These are phyloP conservation scores for Boletales sp. DNA, from an alignment of 768 basidiomycete genomes.

Conservation along the genomic window DNA sequence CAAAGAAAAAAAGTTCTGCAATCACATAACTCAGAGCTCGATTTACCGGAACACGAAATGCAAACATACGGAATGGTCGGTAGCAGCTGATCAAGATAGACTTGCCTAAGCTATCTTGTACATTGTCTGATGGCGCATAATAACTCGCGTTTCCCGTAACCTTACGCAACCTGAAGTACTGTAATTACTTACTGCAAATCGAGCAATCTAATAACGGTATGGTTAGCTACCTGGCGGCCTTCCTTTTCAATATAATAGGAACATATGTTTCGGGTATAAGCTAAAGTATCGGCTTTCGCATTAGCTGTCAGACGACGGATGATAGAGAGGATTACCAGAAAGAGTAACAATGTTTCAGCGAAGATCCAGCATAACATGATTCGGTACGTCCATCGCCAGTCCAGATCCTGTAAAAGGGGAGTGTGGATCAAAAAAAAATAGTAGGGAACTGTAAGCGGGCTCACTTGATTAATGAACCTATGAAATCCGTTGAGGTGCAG, in stretches of 20 bases:
- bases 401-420: conserved; percentile 37
- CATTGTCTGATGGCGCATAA: conserved; percentile 58
- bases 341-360: conserved; percentile 46
- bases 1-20: conserved; percentile 56
- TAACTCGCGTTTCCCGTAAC: conserved; percentile 50
- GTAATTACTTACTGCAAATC: neutral
- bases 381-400: conserved; percentile 80
- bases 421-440: conserved; percentile 1
- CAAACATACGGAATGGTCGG: conserved; percentile 64
- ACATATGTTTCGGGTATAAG: conserved; percentile 71
- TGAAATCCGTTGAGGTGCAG: neutral
- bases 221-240: conserved; percentile 48
- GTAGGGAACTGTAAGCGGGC: conserved; percentile 2
- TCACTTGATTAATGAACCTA: conserved; percentile 69
- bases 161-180: conserved; percentile 41
- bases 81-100: conserved; percentile 59
- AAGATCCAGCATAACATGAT: conserved; percentile 68
- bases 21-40: neutral
- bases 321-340: conserved; percentile 35
- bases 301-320: neutral
- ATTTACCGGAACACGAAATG: no score
- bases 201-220: neutral
- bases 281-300: conserved; percentile 27
- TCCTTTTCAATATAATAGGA: conserved; percentile 56
- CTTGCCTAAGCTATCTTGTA: conserved; percentile 38